phyloP scores from a whole-genome alignment of 2,329 filamentous ascomycete genomes.

The Endothia cerciana region DNA sequence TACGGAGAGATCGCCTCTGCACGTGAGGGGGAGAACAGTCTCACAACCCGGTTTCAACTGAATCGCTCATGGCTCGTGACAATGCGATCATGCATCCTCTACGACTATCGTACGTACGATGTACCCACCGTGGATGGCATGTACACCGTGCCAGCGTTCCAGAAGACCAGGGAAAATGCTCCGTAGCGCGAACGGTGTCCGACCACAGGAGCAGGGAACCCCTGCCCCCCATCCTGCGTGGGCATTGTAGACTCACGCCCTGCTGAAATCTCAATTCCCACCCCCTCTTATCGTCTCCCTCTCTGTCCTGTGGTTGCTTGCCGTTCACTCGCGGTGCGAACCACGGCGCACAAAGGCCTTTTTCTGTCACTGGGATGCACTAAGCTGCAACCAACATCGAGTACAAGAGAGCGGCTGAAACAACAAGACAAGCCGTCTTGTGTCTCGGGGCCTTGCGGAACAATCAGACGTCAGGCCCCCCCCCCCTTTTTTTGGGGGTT shows the following conservation, averaged over 20 bases:
- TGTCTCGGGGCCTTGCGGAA: constrained; percentile 14
- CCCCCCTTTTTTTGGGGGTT: too few relatives aligned
- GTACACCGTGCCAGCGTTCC: constrained; percentile 3
- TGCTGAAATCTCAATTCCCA: neutral
- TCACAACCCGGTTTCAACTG: neutral
- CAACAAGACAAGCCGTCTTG: neutral
- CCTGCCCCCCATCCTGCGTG: neutral
- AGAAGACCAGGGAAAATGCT: constrained; percentile 4
- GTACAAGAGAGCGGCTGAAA: neutral
- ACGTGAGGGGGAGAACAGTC: neutral
- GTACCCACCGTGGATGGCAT: neutral
- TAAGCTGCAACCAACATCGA: neutral
- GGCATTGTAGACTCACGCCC: neutral
- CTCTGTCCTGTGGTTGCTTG: neutral
- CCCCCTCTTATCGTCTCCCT: neutral
- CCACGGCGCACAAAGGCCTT: constrained; percentile 25
- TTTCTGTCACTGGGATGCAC: constrained; percentile 11
- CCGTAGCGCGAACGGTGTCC: constrained; percentile 16
- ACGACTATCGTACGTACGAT: neutral
- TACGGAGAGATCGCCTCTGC: constrained; percentile 2
- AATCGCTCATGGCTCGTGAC: neutral
- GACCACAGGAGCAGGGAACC: neutral
- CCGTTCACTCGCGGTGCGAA: neutral
- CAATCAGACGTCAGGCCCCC: neutral
- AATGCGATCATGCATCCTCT: neutral